These are phyloP conservation scores for Pyrenochaeta sp. DNA, from an alignment of 2,329 filamentous ascomycete genomes.

Conservation along the genomic window DNA sequence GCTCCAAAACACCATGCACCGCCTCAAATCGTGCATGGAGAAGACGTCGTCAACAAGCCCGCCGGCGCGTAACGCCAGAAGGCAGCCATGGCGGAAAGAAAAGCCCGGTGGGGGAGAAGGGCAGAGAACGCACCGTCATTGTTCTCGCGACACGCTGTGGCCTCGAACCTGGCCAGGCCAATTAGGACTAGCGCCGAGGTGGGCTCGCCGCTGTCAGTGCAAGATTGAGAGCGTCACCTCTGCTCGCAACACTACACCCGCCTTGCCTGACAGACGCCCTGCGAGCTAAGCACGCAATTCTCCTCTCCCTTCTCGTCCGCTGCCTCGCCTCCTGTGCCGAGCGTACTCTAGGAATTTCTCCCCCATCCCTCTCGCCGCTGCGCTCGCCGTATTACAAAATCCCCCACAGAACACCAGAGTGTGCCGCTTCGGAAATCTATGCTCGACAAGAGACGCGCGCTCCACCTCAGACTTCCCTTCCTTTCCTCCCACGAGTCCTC, in stretches of 20 bases:
- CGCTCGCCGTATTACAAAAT: constrained; percentile 14
- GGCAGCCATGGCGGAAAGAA: constrained; percentile 1
- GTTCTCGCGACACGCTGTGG: constrained; percentile 3
- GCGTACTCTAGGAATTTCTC: constrained; percentile 4
- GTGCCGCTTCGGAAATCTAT: constrained; percentile 44
- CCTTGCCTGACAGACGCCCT: constrained; percentile 18
- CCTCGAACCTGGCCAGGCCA: constrained; percentile 21
- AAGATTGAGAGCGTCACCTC: constrained; percentile 17
- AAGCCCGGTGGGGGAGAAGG: constrained; percentile 17
- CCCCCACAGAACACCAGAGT: constrained; percentile 38
- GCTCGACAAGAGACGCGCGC: constrained; percentile 32
- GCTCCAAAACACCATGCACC: constrained; percentile 19
- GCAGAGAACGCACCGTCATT: constrained; percentile 34
- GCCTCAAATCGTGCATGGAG: constrained; percentile 1
- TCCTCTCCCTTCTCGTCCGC: constrained; percentile 2
- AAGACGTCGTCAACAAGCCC: not conserved
- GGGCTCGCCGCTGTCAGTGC: constrained; percentile 16
- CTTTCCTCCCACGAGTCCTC: constrained; percentile 33
- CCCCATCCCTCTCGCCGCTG: constrained; percentile 7
- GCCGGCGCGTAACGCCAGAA: constrained; percentile 10
- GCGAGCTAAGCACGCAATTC: constrained; percentile 32
- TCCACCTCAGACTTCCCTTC: constrained; percentile 31
- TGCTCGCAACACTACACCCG: constrained; percentile 28
- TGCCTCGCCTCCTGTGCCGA: constrained; percentile 1
- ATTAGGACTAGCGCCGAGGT: constrained; percentile 9